These are phyloP conservation scores for Amanita jacksonii DNA, from an alignment of 768 basidiomycete species.

Conservation along the genomic window DNA sequence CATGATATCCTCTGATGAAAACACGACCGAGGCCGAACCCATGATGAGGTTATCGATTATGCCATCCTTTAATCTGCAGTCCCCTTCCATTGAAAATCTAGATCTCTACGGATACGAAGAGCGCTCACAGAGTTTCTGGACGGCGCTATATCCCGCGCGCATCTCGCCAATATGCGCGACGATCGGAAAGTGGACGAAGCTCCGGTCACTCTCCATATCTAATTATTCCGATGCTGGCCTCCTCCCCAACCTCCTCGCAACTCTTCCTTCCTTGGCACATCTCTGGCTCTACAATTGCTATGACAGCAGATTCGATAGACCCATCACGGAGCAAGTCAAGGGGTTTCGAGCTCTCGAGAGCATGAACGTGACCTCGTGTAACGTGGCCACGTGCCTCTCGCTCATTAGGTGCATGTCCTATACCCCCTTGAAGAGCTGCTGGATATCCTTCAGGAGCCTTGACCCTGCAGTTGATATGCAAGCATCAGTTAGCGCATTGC, in stretches of 20 bases:
- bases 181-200: too few relatives aligned
- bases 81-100: not conserved
- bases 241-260: not conserved
- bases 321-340: not conserved
- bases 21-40: not conserved
- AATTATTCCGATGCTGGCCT: not conserved
- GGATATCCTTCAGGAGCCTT: not conserved
- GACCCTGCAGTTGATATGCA: not conserved
- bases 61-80: not conserved
- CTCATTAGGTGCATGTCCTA: not conserved
- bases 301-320: not conserved
- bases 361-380: too few relatives aligned
- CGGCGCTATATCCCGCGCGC: too few relatives aligned
- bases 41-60: not conserved
- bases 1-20: not conserved
- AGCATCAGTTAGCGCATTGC: not conserved
- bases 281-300: not conserved
- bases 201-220: not conserved
- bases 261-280: not conserved
- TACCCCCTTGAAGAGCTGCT: not conserved
- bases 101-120: not conserved
- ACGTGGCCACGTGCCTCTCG: not conserved
- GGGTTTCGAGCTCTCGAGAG: not conserved
- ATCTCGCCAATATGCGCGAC: too few relatives aligned
- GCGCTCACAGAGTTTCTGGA: not conserved